Evolutionary conservation across 2,329 filamentous ascomycete genomes (phyloP).

Genomic region (Aspergillus sp.): DNA sequence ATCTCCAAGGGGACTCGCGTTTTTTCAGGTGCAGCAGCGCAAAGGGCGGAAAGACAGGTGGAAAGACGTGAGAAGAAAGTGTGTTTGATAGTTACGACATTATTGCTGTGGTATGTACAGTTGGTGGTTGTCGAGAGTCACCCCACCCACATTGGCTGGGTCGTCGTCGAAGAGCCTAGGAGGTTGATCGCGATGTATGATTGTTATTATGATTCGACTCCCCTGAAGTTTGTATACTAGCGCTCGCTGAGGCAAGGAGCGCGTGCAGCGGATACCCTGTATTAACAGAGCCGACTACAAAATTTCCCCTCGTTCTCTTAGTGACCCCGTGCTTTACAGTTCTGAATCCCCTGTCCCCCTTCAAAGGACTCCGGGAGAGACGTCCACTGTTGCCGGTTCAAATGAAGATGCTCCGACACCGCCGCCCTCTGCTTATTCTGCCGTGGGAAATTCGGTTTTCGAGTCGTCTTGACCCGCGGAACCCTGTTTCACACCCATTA

Average conservation of each 20-base stretch:
- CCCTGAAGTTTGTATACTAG: conserved; percentile 13
- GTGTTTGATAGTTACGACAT: neutral
- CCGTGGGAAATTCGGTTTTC: neutral
- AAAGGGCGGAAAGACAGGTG: neutral
- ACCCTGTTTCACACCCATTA: neutral
- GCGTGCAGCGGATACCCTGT: neutral
- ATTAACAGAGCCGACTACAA: neutral
- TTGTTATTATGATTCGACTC: conserved; percentile 1
- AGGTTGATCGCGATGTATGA: neutral
- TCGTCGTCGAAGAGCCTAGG: neutral
- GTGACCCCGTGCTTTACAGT: neutral
- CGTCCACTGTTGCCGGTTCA: neutral
- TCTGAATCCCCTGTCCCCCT: neutral
- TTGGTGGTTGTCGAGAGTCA: neutral
- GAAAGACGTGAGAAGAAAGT: neutral
- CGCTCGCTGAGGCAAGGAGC: conserved; percentile 3
- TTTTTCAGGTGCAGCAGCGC: neutral
- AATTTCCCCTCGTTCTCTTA: neutral
- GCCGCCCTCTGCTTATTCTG: neutral
- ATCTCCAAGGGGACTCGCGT: neutral
- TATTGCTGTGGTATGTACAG: conserved; percentile 3
- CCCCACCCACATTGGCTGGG: conserved; percentile 11
- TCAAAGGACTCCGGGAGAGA: neutral
- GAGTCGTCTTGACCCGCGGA: neutral
- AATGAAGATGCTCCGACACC: neutral